A percentile compares a stretch with the other conserved stretches of the same genome.
phyloP scores from a whole-genome alignment of 2,329 filamentous ascomycete species.

The Phoma sp. region DNA sequence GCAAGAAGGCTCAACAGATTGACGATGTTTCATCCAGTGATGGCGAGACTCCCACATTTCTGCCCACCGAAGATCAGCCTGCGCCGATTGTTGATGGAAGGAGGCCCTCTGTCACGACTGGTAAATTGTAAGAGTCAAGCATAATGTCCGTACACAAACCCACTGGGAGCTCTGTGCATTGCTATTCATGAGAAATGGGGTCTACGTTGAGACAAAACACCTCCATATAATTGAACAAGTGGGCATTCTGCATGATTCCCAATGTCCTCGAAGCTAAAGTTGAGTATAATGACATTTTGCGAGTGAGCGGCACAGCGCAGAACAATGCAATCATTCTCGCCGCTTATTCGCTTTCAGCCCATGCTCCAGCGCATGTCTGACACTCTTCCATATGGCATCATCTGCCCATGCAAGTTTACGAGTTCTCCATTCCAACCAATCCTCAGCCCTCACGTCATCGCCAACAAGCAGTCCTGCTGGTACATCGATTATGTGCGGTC shows the following conservation, averaged over 20 bases:
- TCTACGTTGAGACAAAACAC: no score
- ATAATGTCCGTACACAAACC: no score
- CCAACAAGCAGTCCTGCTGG: slow-evolving; percentile 64
- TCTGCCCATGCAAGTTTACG: slow-evolving; percentile 11
- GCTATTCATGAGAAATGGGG: no score
- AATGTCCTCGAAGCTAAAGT: no score
- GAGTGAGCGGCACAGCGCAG: background rate
- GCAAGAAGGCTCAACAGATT: slow-evolving; percentile 15
- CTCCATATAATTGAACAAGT: no score
- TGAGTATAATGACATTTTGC: no score
- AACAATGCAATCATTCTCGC: background rate
- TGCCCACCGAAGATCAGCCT: slow-evolving; percentile 17
- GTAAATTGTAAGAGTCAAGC: background rate
- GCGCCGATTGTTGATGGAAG: slow-evolving; percentile 19
- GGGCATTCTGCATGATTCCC: no score
- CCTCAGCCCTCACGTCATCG: slow-evolving; percentile 60
- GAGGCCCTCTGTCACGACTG: background rate
- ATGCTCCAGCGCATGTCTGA: slow-evolving; percentile 7
- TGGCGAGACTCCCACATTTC: slow-evolving; percentile 1
- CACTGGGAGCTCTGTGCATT: no score
- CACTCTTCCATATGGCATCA: slow-evolving; percentile 10
- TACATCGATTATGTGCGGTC: slow-evolving; percentile 50
- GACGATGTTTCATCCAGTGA: slow-evolving; percentile 16
- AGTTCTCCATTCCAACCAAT: slow-evolving; percentile 68
- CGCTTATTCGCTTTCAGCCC: background rate